These are phyloP conservation scores for Tulasnella calospora DNA, from an alignment of 768 basidiomycete species.

Conservation along the genomic window DNA sequence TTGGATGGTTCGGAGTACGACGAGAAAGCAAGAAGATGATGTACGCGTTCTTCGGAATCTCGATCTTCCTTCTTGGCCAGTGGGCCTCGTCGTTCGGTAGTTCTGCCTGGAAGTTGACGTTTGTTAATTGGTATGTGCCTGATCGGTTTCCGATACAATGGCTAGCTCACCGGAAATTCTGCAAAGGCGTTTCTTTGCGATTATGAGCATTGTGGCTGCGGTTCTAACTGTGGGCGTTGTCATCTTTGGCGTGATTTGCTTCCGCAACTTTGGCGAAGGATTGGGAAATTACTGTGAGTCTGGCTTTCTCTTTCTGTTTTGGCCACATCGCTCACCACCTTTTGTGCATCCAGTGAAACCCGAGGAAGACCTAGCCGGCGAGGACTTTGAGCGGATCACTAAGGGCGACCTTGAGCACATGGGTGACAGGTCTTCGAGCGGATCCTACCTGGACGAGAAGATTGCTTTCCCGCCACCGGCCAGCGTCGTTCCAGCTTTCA, in stretches of 20 bases:
- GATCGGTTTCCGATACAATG: background rate
- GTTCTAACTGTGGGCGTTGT: constrained; percentile 52
- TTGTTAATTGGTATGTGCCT: constrained; percentile 51
- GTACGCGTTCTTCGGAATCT: constrained; percentile 58
- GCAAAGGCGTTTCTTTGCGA: constrained; percentile 51
- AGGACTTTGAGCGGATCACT: constrained; percentile 37
- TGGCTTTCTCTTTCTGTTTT: constrained; percentile 25
- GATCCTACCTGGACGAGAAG: background rate
- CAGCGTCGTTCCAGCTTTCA: background rate
- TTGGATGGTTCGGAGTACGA: constrained; percentile 76
- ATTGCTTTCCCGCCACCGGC: background rate
- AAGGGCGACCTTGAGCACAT: background rate
- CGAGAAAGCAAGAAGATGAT: constrained; percentile 57
- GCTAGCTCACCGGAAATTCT: background rate
- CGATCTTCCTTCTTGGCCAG: constrained; percentile 56
- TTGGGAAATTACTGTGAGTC: constrained; percentile 59
- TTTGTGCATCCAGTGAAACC: constrained; percentile 45
- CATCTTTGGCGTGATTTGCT: constrained; percentile 60
- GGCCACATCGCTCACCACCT: background rate
- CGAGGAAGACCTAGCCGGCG: constrained; percentile 48
- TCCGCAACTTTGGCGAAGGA: constrained; percentile 73
- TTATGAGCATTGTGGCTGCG: constrained; percentile 57
- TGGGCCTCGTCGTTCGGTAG: constrained; percentile 67
- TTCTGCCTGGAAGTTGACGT: constrained; percentile 64
- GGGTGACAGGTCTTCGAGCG: background rate